Conservation (phyloP, 1,284 basidiomycete species). For the Cryptococcus hybrid region DNA sequence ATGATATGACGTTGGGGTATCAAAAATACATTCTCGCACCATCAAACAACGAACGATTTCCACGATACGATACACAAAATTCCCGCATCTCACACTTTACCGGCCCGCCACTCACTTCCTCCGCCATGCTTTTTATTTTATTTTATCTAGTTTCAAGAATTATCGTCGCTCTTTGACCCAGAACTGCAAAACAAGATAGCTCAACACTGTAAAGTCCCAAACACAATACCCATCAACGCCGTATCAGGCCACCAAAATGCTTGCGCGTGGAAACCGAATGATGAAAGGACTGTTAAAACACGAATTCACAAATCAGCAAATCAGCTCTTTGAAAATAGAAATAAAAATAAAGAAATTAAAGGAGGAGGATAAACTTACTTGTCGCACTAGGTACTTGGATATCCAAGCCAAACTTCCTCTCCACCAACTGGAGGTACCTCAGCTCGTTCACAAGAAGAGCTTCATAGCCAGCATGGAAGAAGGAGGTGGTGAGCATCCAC, state of each 20-base stretch:
- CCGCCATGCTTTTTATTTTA: too few species aligned
- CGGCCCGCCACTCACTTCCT: too few species aligned
- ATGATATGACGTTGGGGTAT: too few species aligned
- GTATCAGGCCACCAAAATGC: slow-evolving; percentile 98
- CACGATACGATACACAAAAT: slow-evolving; percentile 51
- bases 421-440: slow-evolving; percentile 86
- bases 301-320: too few species aligned
- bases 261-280: slow-evolving; percentile 82
- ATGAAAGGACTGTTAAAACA: slow-evolving; percentile 61
- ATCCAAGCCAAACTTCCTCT: slow-evolving; percentile 85
- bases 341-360: background rate
- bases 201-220: slow-evolving; percentile 67
- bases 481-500: slow-evolving; percentile 87
- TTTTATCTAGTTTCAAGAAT: too few species aligned
- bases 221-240: slow-evolving; percentile 75
- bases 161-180: slow-evolving; percentile 87
- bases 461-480: slow-evolving; percentile 99
- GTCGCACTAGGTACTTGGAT: slow-evolving; percentile 91
- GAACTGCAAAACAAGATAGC: slow-evolving; percentile 77
- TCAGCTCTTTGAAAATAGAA: background rate
- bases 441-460: slow-evolving; percentile 94
- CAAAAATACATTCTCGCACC: too few species aligned
- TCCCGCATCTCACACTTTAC: slow-evolving; percentile 34
- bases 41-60: too few species aligned
- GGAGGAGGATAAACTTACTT: slow-evolving; percentile 45